Evolutionary conservation across 192 early-diverging fungal genomes (phyloP), one percentile per base, ranked within the genome.

Genomic region (Coemansia asiatica): DNA sequence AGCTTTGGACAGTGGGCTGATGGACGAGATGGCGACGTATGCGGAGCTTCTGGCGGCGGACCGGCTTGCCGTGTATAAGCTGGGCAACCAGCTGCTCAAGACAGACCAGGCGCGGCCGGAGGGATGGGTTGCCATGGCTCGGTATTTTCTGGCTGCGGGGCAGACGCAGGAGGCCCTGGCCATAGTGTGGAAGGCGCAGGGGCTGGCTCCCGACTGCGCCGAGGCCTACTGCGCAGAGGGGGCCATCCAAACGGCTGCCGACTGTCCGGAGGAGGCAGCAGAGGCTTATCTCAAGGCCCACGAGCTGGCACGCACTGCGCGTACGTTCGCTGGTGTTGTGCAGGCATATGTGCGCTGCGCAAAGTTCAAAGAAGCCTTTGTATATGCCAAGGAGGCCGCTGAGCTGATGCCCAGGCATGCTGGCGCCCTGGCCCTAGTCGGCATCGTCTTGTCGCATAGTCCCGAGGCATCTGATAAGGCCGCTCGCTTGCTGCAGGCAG

Each of bases 51-150:
- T 76, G 13, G 56, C 68, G 16, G 36, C 29, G 36, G 74, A 82
- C 66, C 13, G 57, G 4, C 38, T 67, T 15, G 64, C 57, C 15
- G 73, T 71, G 56, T 74, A 82, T 44, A 18, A 21, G 26, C 67
- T 82, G 27, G 75, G 71, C 23, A 64, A 50, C 65, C 56, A 72
- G 40, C 56, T 82, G 50, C 64, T 82, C 19, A 59, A 64, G 27
- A 46, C 60, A 2, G 79, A 82, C 54, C 64, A 76, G 57, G 22
- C 56, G 28, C 54, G 71, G 0, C 60, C 82, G 7, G 76, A 78
- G 38, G 76, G 72, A 0, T 83, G 82, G 82, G 60, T 76, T 6
- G 69, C 71, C 53, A 79, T 79, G 74, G 82, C 82, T 25, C 69
- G 73, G 26, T 79, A 72, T 33, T 69, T 79, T 49, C 31, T 61